Base-by-base conservation (phyloP, 1,284 basidiomycete species). In the Trichosporon coremiiforme region DNA sequence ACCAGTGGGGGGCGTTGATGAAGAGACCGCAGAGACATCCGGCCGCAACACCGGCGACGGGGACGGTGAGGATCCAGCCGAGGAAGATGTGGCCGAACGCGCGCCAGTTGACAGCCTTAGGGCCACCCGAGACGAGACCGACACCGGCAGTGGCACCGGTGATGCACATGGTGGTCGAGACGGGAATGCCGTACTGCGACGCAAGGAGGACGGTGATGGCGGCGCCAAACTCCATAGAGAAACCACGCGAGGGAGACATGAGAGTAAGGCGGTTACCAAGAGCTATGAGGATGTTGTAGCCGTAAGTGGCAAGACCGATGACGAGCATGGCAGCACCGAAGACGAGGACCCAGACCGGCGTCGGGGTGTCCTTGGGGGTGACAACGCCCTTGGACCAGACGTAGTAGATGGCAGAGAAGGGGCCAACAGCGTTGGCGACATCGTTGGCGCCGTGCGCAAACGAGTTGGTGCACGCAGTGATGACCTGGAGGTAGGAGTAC, bases 391-490 rank as follows among this genome's bases (percentile, higher is more conserved):
- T 75, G 4, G 69, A 68, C 86, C 85, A 86, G 64, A 82, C 78
- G 71, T 79, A 76, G 80, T 84, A 84, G 70, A 85, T 81, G 47
- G 79, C 80, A 25, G 80, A 73, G 67, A 80, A 80, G 38, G 82
- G 80, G 20, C 82, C 82, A 71, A 83, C 76, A 33, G 82, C 82
- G 73, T 83, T 83, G 73, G 79, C 74, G 20, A 78, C 70, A 66
- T 84, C 83, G 78, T 85, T 85, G 71, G 81, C 76, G 45, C 84
- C 85, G 76, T 86, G 85, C 17, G 85, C 85, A 72, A 86, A 86
- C 15, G 84, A 85, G 66, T 84, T 84, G 69, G 83, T 85, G 74
- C 85, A 86, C n/a, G 85, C 85, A 15, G 86, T 86, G 68, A 86
- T 70, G 67, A 86, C 85, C 72, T 86, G 85, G 62, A 86, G 79